Conservation (phyloP, 148 eudicot genomes). For the Rhododendron vialii region DNA sequence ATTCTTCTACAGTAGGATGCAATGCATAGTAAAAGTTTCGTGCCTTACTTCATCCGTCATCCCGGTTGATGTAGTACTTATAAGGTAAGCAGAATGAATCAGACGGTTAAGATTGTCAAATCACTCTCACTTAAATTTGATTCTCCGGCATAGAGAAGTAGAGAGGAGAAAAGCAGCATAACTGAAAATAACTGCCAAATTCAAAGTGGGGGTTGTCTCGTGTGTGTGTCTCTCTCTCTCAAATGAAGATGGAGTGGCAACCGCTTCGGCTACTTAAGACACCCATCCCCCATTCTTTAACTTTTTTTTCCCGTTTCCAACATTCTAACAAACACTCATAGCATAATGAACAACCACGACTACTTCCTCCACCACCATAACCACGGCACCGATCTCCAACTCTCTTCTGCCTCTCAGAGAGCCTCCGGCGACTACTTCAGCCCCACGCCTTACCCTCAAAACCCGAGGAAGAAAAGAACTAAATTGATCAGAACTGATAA, state of each 20-base stretch:
- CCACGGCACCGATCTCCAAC: conserved; percentile 17
- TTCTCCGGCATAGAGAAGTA: not conserved
- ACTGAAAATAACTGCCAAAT: conserved; percentile 38
- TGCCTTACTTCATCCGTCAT: not conserved
- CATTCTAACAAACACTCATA: not conserved
- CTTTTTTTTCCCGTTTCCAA: conserved; percentile 10
- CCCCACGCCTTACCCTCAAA: conserved; percentile 13
- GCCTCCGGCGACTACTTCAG: not conserved
- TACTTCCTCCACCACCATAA: conserved; percentile 7
- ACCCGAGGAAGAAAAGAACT: conserved; percentile 43
- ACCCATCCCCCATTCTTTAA: conserved; percentile 4
- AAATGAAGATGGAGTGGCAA: conserved; percentile 10
- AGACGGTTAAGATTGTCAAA: not conserved
- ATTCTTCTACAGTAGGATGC: not conserved
- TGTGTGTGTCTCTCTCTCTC: not conserved
- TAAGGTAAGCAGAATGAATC: not conserved
- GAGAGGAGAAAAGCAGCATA: conserved; percentile 9
- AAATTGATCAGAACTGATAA: conserved; percentile 21
- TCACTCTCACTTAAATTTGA: not conserved
- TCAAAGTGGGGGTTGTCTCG: conserved; percentile 5
- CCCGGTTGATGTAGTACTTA: not conserved
- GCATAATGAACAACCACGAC: not conserved
- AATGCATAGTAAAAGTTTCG: not conserved
- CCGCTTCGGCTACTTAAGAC: conserved; percentile 22
- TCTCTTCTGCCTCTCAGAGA: conserved; percentile 5